These are phyloP conservation scores for Schrenkiella parvula DNA, from an alignment of 345 rosid genomes.

Conservation along the genomic window DNA sequence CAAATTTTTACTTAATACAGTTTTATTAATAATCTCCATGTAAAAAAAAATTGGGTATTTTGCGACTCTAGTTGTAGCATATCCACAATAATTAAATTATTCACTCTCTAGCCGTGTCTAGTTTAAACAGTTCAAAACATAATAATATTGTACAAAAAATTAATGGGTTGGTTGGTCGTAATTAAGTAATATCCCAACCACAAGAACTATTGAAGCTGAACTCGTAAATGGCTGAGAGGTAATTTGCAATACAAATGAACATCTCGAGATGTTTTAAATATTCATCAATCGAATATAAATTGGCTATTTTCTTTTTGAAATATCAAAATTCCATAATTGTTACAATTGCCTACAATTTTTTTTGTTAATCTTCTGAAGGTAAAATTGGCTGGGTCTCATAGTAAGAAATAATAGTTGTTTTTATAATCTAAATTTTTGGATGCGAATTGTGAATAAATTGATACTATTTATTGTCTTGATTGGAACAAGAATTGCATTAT, in stretches of 20 bases:
- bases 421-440: neutral
- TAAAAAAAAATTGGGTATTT: neutral
- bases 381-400: neutral
- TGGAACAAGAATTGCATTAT: neutral
- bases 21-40: neutral
- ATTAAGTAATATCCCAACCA: constrained; percentile 25
- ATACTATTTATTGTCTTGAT: neutral
- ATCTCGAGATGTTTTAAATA: too few relatives aligned
- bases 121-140: neutral
- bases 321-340: too few relatives aligned
- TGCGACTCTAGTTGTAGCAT: neutral
- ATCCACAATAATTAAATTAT: neutral
- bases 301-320: too few relatives aligned
- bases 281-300: too few relatives aligned
- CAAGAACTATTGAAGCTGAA: constrained; percentile 9
- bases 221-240: neutral
- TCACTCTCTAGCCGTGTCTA: neutral
- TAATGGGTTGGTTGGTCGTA: constrained; percentile 16
- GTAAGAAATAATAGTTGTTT: neutral
- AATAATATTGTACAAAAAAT: neutral
- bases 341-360: neutral
- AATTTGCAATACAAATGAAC: too few relatives aligned
- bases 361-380: too few relatives aligned
- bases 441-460: neutral
- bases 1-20: neutral